These are phyloP conservation scores for Rhynchospora pubera DNA, from an alignment of 176 grass and related monocot species.

Conservation along the genomic window DNA sequence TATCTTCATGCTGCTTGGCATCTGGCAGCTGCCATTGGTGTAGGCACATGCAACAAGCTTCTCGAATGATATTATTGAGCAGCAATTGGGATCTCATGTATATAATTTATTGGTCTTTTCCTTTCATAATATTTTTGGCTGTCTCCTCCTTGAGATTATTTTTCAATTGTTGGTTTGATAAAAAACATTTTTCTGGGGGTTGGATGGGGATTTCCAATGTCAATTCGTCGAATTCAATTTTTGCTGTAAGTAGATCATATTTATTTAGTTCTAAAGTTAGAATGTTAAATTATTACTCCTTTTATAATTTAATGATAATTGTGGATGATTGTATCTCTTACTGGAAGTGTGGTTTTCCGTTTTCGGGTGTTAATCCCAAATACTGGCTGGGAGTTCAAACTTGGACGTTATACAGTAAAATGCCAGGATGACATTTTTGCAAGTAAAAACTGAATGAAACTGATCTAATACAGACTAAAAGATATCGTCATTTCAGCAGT, in stretches of 20 bases:
- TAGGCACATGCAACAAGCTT: conserved; percentile 84
- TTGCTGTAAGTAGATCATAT: neutral
- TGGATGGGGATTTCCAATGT: neutral
- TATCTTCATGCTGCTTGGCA: conserved; percentile 96
- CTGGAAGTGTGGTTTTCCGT: neutral
- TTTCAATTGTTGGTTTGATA: conserved; percentile 25
- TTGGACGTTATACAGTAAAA: too few species aligned
- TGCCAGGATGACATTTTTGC: neutral
- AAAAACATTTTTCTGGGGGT: conserved; percentile 5
- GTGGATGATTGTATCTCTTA: neutral
- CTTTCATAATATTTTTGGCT: neutral
- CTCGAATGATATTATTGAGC: conserved; percentile 44
- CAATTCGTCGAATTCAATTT: conserved; percentile 18
- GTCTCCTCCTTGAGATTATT: neutral
- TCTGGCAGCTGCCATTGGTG: conserved; percentile 76
- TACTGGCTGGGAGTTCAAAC: too few species aligned
- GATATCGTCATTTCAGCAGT: neutral
- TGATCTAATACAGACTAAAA: neutral
- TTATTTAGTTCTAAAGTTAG: neutral
- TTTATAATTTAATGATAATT: neutral
- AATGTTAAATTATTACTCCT: neutral
- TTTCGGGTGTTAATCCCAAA: too few species aligned
- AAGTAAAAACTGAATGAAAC: neutral
- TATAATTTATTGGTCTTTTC: neutral
- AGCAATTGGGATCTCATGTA: neutral